Conservation (phyloP, 495 filamentous ascomycete species). For the Cercophora scortea region DNA sequence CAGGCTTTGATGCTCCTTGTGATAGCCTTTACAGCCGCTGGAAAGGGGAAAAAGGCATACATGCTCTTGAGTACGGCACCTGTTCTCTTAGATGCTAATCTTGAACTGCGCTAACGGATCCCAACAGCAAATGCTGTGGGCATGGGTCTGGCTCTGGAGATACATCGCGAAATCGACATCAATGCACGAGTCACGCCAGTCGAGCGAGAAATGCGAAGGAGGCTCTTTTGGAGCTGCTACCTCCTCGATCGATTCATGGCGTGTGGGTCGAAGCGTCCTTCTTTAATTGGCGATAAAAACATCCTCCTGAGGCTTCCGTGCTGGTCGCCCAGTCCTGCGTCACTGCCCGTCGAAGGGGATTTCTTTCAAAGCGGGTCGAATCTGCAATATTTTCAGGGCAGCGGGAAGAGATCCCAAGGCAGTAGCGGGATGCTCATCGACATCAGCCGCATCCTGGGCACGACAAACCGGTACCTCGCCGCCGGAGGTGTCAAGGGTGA, state of each 20-base stretch:
- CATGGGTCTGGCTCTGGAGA: conserved; percentile 70
- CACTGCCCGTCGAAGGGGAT: conserved; percentile 59
- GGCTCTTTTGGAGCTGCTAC: conserved; percentile 80
- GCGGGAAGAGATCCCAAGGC: conserved; percentile 59
- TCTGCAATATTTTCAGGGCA: conserved; percentile 57
- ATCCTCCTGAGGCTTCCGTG: conserved; percentile 66
- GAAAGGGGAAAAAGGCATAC: conserved; percentile 76
- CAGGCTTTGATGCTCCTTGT: conserved; percentile 71
- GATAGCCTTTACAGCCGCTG: conserved; percentile 64
- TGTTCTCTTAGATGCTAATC: not conserved
- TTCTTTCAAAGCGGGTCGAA: conserved; percentile 69
- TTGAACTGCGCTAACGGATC: not conserved
- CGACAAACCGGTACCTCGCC: conserved; percentile 76
- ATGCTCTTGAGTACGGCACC: conserved; percentile 65
- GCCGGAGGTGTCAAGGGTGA: conserved; percentile 82
- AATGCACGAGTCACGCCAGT: conserved; percentile 46
- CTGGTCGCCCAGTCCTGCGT: conserved; percentile 48
- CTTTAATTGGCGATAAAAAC: conserved; percentile 65
- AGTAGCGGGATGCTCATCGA: conserved; percentile 70
- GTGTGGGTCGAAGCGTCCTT: conserved; percentile 70
- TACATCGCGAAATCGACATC: conserved; percentile 62
- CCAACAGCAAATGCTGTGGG: conserved; percentile 62
- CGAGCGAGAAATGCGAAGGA: conserved; percentile 65
- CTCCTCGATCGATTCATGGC: conserved; percentile 72
- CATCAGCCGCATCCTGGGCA: conserved; percentile 70